Percentiles rank a stretch among this genome's conserved stretches.
These are phyloP conservation scores for Taiwanofungus camphoratus DNA, from an alignment of 1,284 basidiomycete species.

Conservation along the genomic window DNA sequence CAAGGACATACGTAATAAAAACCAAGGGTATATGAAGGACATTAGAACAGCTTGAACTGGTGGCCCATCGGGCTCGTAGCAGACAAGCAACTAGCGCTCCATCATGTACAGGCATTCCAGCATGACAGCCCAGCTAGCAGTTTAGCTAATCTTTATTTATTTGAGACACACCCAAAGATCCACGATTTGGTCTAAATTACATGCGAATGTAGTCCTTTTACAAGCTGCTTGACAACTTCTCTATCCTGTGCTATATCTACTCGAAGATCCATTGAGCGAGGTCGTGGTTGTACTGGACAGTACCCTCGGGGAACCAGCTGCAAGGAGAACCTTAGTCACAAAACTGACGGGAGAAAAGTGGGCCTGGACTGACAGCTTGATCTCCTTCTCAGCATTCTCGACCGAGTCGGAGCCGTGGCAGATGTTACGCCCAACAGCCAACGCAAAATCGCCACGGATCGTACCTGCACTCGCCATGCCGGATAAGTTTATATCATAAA, in stretches of 20 bases:
- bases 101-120: background rate
- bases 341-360: background rate
- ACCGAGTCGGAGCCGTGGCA: slow-evolving; percentile 94
- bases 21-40: no score
- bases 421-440: slow-evolving; percentile 91
- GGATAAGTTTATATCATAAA: background rate
- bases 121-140: no score
- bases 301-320: slow-evolving; percentile 85
- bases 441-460: slow-evolving; percentile 90
- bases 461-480: slow-evolving; percentile 45
- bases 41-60: no score
- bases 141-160: no score
- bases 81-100: background rate
- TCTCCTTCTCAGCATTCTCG: slow-evolving; percentile 89
- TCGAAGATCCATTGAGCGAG: slow-evolving; percentile 81
- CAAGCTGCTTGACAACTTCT: slow-evolving; percentile 10
- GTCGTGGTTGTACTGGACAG: slow-evolving; percentile 69
- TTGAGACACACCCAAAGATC: background rate
- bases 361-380: slow-evolving; percentile 62
- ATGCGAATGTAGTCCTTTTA: slow-evolving; percentile 15
- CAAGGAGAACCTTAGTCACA: slow-evolving; percentile 13
- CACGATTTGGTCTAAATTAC: background rate
- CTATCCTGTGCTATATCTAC: slow-evolving; percentile 36
- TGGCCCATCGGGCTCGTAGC: background rate
- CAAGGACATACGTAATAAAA: no score